Evolutionary conservation across 2,329 filamentous ascomycete species (phyloP).

Genomic region (Apiospora malaysiana): DNA sequence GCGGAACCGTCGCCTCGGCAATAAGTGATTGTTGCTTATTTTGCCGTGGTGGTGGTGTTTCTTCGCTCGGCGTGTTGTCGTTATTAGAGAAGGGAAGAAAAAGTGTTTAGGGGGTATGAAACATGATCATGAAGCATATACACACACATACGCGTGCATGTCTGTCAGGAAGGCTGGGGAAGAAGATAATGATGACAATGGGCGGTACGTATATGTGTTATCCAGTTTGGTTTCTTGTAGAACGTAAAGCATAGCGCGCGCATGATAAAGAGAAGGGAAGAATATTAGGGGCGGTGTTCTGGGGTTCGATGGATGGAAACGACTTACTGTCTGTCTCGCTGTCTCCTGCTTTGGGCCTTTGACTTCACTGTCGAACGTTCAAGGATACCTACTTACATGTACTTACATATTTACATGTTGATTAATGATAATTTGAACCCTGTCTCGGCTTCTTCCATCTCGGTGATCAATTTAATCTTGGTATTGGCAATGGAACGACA

Average conservation of each 20-base stretch:
- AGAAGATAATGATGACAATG: too few relatives aligned
- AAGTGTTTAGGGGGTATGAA: background rate
- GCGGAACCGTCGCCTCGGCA: constrained; percentile 50
- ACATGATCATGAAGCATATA: constrained; percentile 3
- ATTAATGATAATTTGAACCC: background rate
- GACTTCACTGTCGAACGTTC: background rate
- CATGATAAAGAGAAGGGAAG: background rate
- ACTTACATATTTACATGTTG: background rate
- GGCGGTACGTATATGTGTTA: background rate
- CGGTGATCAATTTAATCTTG: too few relatives aligned
- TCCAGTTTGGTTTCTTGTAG: background rate
- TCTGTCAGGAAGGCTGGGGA: background rate
- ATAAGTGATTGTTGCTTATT: background rate
- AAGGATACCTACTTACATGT: background rate
- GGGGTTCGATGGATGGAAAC: background rate
- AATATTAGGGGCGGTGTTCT: background rate
- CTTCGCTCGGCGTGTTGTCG: background rate
- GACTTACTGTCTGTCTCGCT: background rate
- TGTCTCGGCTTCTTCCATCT: background rate
- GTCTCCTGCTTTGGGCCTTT: background rate
- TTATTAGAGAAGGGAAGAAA: background rate
- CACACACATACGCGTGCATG: background rate
- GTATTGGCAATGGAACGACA: too few relatives aligned
- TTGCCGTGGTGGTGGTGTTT: background rate
- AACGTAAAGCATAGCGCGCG: background rate